Base-by-base conservation (phyloP, 2,329 filamentous ascomycete genomes). In the Cephalotrichum gorgonifer region DNA sequence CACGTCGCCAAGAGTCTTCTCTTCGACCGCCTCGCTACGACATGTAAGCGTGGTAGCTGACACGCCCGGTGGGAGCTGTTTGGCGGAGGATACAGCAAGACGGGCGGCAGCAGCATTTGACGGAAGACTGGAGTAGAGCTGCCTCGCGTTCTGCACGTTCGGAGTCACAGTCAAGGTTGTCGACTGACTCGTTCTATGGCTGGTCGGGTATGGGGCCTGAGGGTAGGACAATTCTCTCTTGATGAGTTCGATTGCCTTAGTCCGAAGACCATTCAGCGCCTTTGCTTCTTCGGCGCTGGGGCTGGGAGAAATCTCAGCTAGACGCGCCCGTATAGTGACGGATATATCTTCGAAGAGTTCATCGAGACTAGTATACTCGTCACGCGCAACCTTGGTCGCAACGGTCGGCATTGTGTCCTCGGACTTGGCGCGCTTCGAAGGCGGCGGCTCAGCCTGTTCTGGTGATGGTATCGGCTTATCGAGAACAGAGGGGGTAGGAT, bases 1-100 rank as follows among this genome's bases (percentile, higher is more conserved):
- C 0, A 86, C 63, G 50, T 90, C 83, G 28, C 85, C 86, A 48
- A 91, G 73, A 0, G 84, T 89, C 50, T 76, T 25, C 20, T 44
- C 47, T 4, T 26, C 31, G 5, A 26, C 39, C 30, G 25, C 30
- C 9, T 31, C 28, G 12, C 35, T 39, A 9, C 35, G 17, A 22
- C 17, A 39, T 11, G 35, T 39, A 20, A 39, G 35, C 6, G 35
- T 39, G 17, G 35, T 39, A 20, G 35, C n/a, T 20, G 35, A 39
- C 17, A 47, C 5, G 23, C 45, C 45, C 7, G 31, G 17, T 14
- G 45, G 45, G 41, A 47, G 45, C 6, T n/a, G n/a, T 8, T 20
- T 31, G 3, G 17, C 45, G 23, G 39, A 27, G 14, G 31, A 11
- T 22, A 20, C 45, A 9, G 45, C 39, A n/a, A 22, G 35, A 39